Evolutionary conservation across 78 protist species (phyloP), one percentile per base, ranked within the genome.

Genomic region (Guillardia theta): DNA sequence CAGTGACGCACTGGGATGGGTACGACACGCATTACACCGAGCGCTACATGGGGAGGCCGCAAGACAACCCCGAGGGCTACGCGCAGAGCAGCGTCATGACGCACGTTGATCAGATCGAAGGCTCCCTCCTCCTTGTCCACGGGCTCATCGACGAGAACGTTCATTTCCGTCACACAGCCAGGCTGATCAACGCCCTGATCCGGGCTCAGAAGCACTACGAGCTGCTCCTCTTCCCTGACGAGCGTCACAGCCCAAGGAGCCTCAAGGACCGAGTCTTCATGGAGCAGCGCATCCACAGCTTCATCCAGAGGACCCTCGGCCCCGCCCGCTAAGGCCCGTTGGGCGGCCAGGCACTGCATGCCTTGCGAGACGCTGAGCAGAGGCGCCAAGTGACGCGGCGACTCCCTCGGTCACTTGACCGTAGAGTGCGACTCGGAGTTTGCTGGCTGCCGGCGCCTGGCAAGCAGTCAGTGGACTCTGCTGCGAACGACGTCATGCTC

Each of bases 131-230:
- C 53, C 90, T 58, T 43, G 87, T 97, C 48, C 98, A 97, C 88
- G 99, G 99, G 43, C 39, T 96, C 48, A 92, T 88, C 39, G 99
- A 98, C 94, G 99, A 98, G 88, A 98, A 98, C 88, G 99, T 98
- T 24, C 98, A 98, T 80, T 98, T 97, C 80, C 45, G 95, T 12
- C 96, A 98, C 94, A 97, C 99, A 6, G 53, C 94, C 15, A 3
- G 44, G 0, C 92, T 98, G 18, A 64, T 98, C 48, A 94, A 96
- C 46, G 92, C 88, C 27, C 94, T 98, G 24, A 70, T 95, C 30
- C 90, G 90, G 15, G 45, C 90, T 8, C 90, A 78, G 33, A 78
- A 78, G 24, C 90, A 76, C 53, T 93, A 93, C 58, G 48, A 70
- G 53, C 88, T 93, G 54, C 80, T 93, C 47, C 88, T 93, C 70